Evolutionary conservation across 331 rosid species (phyloP), one percentile per base, ranked within the genome.

Genomic region (Quercus phellos): DNA sequence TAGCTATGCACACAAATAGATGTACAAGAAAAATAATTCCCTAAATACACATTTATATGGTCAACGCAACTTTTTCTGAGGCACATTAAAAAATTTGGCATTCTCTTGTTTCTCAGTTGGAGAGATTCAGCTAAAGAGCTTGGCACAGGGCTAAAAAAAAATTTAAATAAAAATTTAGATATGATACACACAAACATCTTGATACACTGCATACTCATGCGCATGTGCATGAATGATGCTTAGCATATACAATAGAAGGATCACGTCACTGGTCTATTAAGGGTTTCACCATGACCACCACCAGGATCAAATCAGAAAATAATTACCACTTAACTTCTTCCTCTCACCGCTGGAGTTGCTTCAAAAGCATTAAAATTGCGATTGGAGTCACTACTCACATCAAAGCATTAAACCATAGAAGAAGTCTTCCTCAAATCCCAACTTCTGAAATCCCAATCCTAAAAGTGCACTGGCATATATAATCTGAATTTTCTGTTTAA

Each of bases 351-450:
- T 13, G 43, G n/a, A 46, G 30, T 61, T 55, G 51, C 56, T 71
- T 84, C 81, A 79, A 51, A 56, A 66, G 68, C 35, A 55, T 75
- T 58, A 76, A 60, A 63, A 63, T 27, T 29, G 43, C 69, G 22
- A 63, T 14, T 30, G 17, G 69, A 5, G 21, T 27, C 19, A 21
- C 51, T 34, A 17, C 5, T 16, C 26, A 2, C 51, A 34, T 66
- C 19, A 66, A 7, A 66, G 50, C 71, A 17, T 66, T 9, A 66
- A 61, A 61, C 84, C 82, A 55, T 76, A 16, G 66, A 72, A 84
- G 71, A 84, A 84, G 35, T 84, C 84, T n/a, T 84, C 74, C 73
- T 84, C 77, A 38, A 80, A 74, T 80, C 87, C 87, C 79, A 80
- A 68, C 10, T 68, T 51, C 32, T 58, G 79, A 51, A 84, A 35